Percentiles rank a stretch among this genome's conserved stretches.
These are phyloP conservation scores for Kregervanrija delftensis DNA, from an alignment of 805 yeast species.

Conservation along the genomic window DNA sequence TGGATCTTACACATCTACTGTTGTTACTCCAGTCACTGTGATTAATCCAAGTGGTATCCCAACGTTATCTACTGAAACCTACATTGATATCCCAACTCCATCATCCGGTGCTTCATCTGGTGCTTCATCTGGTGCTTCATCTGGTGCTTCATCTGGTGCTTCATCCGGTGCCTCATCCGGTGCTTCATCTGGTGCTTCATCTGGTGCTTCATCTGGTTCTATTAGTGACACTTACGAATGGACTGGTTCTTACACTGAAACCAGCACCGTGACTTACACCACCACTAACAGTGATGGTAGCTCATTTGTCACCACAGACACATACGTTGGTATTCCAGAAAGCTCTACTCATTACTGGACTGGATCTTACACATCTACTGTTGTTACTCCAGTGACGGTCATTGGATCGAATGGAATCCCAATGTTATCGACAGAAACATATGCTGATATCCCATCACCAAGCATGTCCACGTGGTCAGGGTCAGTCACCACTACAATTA, in stretches of 20 bases:
- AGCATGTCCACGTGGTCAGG: not conserved
- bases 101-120: constrained; percentile 2
- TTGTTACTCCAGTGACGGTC: not conserved
- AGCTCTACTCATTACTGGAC: constrained; percentile 2
- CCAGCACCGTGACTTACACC: not conserved
- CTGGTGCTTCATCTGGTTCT: not conserved
- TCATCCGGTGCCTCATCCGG: too few relatives aligned
- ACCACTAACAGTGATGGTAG: not conserved
- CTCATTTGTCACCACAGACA: not conserved
- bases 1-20: constrained; percentile 1
- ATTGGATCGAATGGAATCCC: not conserved
- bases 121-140: not conserved
- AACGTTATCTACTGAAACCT: not conserved
- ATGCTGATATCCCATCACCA: not conserved
- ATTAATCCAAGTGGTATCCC: constrained; percentile 1
- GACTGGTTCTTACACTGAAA: not conserved
- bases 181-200: not conserved
- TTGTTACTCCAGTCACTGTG: not conserved
- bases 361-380: constrained; percentile 1
- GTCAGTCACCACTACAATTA: not conserved
- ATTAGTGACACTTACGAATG: too few relatives aligned
- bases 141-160: too few relatives aligned
- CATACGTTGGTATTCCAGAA: constrained; percentile 3
- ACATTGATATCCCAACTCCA: not conserved
- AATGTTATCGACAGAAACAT: not conserved